A percentile compares a stretch with the other conserved stretches of the same genome.
Evolutionary conservation across 2,329 filamentous ascomycete genomes (phyloP).

Genomic region (Pseudodiploospora longispora): DNA sequence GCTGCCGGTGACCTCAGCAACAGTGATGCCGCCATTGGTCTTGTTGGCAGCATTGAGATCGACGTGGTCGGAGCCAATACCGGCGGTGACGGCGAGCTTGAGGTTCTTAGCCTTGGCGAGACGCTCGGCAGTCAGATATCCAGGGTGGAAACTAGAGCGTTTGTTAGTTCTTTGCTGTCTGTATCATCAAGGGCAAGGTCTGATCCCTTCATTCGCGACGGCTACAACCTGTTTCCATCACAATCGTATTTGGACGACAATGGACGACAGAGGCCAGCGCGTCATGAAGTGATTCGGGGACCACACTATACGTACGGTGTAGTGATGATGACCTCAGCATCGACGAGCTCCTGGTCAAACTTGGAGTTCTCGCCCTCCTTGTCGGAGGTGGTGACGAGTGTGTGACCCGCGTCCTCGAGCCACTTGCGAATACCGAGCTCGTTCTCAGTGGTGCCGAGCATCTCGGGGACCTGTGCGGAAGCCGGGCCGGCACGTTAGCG

Average conservation of each 20-base stretch:
- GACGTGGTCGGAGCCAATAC: slow-evolving; percentile 97
- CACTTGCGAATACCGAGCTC: slow-evolving; percentile 96
- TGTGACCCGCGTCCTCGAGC: slow-evolving; percentile 96
- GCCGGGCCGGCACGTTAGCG: background rate
- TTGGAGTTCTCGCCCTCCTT: slow-evolving; percentile 91
- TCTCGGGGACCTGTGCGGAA: slow-evolving; percentile 55
- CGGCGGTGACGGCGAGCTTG: slow-evolving; percentile 92
- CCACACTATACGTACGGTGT: slow-evolving; percentile 59
- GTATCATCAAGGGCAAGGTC: background rate
- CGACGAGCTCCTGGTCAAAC: slow-evolving; percentile 92
- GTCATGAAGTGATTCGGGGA: background rate
- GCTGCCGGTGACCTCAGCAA: slow-evolving; percentile 94
- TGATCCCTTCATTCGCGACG: too few species aligned
- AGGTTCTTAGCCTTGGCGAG: slow-evolving; percentile 98
- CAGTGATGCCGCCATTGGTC: slow-evolving; percentile 95
- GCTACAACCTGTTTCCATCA: too few species aligned
- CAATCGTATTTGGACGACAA: background rate
- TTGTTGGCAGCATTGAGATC: slow-evolving; percentile 95
- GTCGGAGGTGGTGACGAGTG: slow-evolving; percentile 91
- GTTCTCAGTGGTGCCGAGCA: slow-evolving; percentile 95
- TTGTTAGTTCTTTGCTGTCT: background rate
- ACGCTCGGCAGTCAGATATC: slow-evolving; percentile 93
- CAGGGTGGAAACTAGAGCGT: slow-evolving; percentile 76
- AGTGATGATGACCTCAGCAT: slow-evolving; percentile 98
- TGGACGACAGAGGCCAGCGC: background rate